Evolutionary conservation across 225 moss, liverwort and hornwort genomes (phyloP).

Genomic region (Polytrichum formosum): DNA sequence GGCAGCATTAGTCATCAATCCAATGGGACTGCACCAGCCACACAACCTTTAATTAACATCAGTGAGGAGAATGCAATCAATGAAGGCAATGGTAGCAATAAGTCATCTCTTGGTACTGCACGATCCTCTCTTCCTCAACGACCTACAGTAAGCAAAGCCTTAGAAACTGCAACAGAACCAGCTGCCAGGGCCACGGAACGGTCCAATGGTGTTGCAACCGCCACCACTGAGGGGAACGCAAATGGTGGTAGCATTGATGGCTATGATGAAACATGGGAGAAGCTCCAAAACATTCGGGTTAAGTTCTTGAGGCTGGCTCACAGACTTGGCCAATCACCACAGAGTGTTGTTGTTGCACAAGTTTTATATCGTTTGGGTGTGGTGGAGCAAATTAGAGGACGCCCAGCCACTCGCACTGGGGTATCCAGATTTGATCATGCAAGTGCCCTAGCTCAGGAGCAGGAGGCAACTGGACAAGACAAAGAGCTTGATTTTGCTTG

Average conservation of each 20-base stretch:
- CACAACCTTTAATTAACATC: constrained; percentile 21
- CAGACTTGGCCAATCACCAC: constrained; percentile 81
- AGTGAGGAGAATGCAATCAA: constrained; percentile 34
- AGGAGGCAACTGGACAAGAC: constrained; percentile 71
- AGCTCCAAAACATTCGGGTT: constrained; percentile 83
- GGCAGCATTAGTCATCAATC: constrained; percentile 31
- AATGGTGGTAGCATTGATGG: constrained; percentile 61
- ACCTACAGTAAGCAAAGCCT: constrained; percentile 41
- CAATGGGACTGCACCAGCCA: constrained; percentile 27
- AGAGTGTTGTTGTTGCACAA: constrained; percentile 87
- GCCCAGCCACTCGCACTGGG: constrained; percentile 37
- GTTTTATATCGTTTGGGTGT: constrained; percentile 86
- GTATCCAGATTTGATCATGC: constrained; percentile 86
- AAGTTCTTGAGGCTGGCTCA: constrained; percentile 86
- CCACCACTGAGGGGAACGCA: constrained; percentile 35
- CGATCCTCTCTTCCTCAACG: constrained; percentile 66
- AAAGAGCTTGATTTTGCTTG: constrained; percentile 88
- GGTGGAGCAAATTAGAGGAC: constrained; percentile 87
- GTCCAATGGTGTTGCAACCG: constrained; percentile 25
- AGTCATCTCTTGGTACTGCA: constrained; percentile 55
- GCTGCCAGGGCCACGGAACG: constrained; percentile 33
- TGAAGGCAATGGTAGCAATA: constrained; percentile 68
- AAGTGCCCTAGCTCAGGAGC: constrained; percentile 73
- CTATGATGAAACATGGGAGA: constrained; percentile 82
- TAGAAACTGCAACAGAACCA: constrained; percentile 52